Percentiles rank a stretch among this genome's conserved stretches.
Conservation (phyloP, 1,139 yeast species). For the Kurtzmaniella quercitrusa region DNA sequence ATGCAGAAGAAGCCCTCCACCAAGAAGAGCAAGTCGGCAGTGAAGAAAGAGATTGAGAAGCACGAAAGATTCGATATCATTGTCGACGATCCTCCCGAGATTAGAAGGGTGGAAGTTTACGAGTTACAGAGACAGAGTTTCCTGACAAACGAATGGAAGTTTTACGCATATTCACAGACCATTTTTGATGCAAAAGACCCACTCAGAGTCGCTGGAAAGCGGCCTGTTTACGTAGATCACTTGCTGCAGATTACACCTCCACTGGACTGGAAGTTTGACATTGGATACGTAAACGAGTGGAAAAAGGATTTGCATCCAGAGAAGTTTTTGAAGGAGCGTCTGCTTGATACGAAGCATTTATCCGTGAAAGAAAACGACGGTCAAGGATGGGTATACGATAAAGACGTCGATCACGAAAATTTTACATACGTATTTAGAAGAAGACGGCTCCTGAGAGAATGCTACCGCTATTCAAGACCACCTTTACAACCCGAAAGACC, state of each 20-base stretch:
- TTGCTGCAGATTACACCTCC: conserved; percentile 65
- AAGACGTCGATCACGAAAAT: conserved; percentile 21
- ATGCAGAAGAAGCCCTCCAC: conserved; percentile 9
- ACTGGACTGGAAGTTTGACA: conserved; percentile 67
- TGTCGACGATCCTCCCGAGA: conserved; percentile 65
- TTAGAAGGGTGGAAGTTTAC: conserved; percentile 62
- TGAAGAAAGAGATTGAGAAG: conserved; percentile 18
- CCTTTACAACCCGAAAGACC: conserved; percentile 14
- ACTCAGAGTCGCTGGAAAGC: conserved; percentile 49
- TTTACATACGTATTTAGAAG: conserved; percentile 43
- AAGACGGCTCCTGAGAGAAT: conserved; percentile 49
- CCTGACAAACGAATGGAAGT: conserved; percentile 56
- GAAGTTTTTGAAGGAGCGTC: conserved; percentile 51
- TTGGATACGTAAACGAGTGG: conserved; percentile 60
- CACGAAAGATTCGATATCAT: conserved; percentile 49
- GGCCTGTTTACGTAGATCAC: conserved; percentile 61
- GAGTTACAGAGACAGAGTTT: conserved; percentile 69
- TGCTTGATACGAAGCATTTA: conserved; percentile 19
- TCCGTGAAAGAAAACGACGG: conserved; percentile 33
- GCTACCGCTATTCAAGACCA: conserved; percentile 45
- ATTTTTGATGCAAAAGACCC: conserved; percentile 52
- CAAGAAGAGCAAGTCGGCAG: conserved; percentile 12
- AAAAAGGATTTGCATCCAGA: conserved; percentile 50
- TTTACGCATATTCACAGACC: conserved; percentile 27
- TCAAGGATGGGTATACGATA: conserved; percentile 43